These are phyloP conservation scores for Trichoderma aggressivum DNA, from an alignment of 2,329 filamentous ascomycete species.

Conservation along the genomic window DNA sequence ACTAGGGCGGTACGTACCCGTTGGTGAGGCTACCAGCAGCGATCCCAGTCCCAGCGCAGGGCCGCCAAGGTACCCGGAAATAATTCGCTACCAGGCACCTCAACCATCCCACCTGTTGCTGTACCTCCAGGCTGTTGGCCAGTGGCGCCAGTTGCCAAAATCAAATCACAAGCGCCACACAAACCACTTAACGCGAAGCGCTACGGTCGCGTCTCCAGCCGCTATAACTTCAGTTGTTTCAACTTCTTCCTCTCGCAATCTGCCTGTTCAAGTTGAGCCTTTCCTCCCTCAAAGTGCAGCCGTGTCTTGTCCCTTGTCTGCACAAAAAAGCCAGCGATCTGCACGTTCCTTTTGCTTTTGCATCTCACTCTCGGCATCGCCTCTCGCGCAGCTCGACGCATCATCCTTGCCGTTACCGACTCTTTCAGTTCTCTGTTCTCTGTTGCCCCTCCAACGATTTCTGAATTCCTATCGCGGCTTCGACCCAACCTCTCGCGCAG, in stretches of 20 bases:
- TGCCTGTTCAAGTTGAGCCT: neutral
- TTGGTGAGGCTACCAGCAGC: neutral
- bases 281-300: neutral
- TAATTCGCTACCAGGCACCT: neutral
- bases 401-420: neutral
- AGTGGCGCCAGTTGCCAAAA: neutral
- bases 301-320: neutral
- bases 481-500: neutral
- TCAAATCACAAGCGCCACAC: constrained; percentile 13
- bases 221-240: constrained; percentile 1
- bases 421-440: too few relatives aligned
- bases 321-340: constrained; percentile 14
- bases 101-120: neutral
- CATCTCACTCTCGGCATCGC: neutral
- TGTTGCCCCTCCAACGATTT: constrained; percentile 14
- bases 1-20: neutral
- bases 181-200: constrained; percentile 19
- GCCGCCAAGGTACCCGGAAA: neutral
- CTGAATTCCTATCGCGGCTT: constrained; percentile 9
- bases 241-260: neutral
- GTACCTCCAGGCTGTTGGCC: neutral
- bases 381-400: neutral
- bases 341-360: constrained; percentile 8
- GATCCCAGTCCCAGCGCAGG: neutral
- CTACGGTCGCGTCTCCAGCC: constrained; percentile 17